Evolutionary conservation across 1,284 basidiomycete species (phyloP).

Genomic region (Abortiporus biennis): DNA sequence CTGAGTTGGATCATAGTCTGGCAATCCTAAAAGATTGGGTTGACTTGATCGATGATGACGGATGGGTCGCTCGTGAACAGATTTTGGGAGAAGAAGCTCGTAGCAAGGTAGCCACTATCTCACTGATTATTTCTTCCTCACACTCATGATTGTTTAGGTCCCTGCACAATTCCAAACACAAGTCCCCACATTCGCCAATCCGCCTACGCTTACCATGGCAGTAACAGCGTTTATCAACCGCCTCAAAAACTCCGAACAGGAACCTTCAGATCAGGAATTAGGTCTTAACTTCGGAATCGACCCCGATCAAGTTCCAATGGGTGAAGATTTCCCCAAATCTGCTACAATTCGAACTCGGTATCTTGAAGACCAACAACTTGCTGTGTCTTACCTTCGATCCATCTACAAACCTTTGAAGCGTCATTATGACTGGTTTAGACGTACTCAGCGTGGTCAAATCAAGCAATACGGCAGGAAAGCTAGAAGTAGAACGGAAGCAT

Average conservation of each 20-base stretch:
- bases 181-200: slow-evolving; percentile 90
- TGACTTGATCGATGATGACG: slow-evolving; percentile 83
- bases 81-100: slow-evolving; percentile 94
- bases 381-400: slow-evolving; percentile 63
- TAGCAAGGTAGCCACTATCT: slow-evolving; percentile 57
- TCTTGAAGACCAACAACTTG: slow-evolving; percentile 53
- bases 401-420: slow-evolving; percentile 82
- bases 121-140: not conserved
- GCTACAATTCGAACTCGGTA: slow-evolving; percentile 35
- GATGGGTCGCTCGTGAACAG: slow-evolving; percentile 94
- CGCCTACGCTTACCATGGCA: slow-evolving; percentile 89
- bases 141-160: slow-evolving; percentile 42
- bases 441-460: slow-evolving; percentile 89
- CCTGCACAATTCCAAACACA: slow-evolving; percentile 88
- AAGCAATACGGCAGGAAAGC: slow-evolving; percentile 83
- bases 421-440: slow-evolving; percentile 94
- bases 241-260: slow-evolving; percentile 41
- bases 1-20: slow-evolving; percentile 40
- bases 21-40: slow-evolving; percentile 91
- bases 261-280: slow-evolving; percentile 52
- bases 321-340: not conserved
- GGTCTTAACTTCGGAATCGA: slow-evolving; percentile 54
- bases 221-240: slow-evolving; percentile 83
- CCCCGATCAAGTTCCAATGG: slow-evolving; percentile 39
- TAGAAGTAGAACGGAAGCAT: slow-evolving; percentile 82